Conservation (phyloP, 768 basidiomycete genomes). For the Xerocomus potaroensis region DNA sequence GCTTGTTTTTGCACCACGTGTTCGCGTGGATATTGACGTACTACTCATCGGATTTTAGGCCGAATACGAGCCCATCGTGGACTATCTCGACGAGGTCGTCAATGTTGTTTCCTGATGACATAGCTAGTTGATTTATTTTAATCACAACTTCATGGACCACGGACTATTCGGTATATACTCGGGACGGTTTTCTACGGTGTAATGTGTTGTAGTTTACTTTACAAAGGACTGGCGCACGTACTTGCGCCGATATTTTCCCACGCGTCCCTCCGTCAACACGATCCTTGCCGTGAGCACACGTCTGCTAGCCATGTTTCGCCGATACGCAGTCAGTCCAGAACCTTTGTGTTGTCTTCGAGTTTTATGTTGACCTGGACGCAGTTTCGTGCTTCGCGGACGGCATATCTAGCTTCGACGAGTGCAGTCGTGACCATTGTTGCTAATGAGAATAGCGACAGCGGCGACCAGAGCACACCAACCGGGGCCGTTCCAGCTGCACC, state of each 20-base stretch:
- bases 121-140: not conserved
- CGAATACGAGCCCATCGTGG: slow-evolving; percentile 5
- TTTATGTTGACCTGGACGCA: not conserved
- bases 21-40: not conserved
- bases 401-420: slow-evolving; percentile 16
- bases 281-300: slow-evolving; percentile 5
- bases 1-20: slow-evolving; percentile 8
- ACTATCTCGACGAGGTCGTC: slow-evolving; percentile 23
- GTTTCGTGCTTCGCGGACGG: slow-evolving; percentile 26
- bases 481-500: too few relatives aligned
- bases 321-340: slow-evolving; percentile 20
- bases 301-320: slow-evolving; percentile 16
- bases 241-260: slow-evolving; percentile 8
- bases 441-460: slow-evolving; percentile 10
- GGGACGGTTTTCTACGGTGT: too few relatives aligned
- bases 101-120: slow-evolving; percentile 5
- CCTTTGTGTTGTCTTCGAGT: not conserved
- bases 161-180: too few relatives aligned
- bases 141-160: too few relatives aligned
- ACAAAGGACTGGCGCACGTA: too few relatives aligned
- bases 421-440: slow-evolving; percentile 14
- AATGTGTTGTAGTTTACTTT: too few relatives aligned
- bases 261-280: slow-evolving; percentile 15
- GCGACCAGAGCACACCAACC: slow-evolving; percentile 3
- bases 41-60: slow-evolving; percentile 8